Evolutionary conservation across 345 rosid species (phyloP).

Genomic region (Anacardium occidentale): DNA sequence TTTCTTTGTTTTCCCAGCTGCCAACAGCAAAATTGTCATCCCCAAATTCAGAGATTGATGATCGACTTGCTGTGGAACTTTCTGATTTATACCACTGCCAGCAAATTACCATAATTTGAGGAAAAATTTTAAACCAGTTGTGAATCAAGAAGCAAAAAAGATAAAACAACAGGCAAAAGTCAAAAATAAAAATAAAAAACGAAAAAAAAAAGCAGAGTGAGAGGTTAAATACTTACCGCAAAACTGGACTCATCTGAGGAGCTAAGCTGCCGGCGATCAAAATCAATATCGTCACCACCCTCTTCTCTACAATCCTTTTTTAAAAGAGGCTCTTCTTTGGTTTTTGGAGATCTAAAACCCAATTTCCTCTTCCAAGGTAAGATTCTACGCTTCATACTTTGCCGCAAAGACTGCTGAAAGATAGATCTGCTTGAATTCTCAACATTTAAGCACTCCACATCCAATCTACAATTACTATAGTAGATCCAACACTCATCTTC

Average conservation of each 20-base stretch:
- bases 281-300: constrained; percentile 69
- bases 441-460: constrained; percentile 32
- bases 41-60: constrained; percentile 58
- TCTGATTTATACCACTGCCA: constrained; percentile 45
- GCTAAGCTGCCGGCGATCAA: constrained; percentile 59
- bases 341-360: constrained; percentile 41
- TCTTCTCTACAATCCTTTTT: constrained; percentile 51
- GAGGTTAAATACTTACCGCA: constrained; percentile 26
- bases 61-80: constrained; percentile 36
- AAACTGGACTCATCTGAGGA: constrained; percentile 54
- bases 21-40: constrained; percentile 58
- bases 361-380: constrained; percentile 58
- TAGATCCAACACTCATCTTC: constrained; percentile 54
- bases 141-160: not conserved
- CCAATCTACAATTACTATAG: constrained; percentile 40
- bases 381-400: constrained; percentile 38
- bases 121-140: not conserved
- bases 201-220: not conserved
- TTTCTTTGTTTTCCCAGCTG: constrained; percentile 62
- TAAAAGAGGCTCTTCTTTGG: constrained; percentile 59
- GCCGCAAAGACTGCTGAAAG: constrained; percentile 26
- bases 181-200: too few relatives aligned
- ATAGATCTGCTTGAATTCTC: constrained; percentile 31
- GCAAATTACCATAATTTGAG: constrained; percentile 7
- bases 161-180: not conserved